These are phyloP conservation scores for Linderina pennispora DNA, from an alignment of 192 early-diverging fungal species.

Conservation along the genomic window DNA sequence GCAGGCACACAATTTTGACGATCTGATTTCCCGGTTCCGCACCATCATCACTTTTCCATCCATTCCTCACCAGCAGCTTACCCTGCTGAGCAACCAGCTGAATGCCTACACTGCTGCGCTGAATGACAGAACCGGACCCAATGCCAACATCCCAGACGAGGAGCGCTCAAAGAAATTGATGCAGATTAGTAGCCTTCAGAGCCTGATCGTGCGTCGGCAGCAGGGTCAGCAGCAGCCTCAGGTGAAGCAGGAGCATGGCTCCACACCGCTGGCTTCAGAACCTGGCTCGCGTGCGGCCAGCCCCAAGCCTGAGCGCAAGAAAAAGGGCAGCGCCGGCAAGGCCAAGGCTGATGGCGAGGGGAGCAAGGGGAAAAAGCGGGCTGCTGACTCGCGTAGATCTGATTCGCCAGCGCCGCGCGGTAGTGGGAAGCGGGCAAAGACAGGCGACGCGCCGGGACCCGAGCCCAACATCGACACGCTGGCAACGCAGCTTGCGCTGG, in stretches of 20 bases:
- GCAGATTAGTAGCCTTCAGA: slow-evolving; percentile 36
- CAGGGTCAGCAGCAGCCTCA: too few species aligned
- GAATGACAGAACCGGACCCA: slow-evolving; percentile 3
- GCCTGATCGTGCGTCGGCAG: slow-evolving; percentile 40
- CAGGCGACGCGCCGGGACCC: slow-evolving; percentile 3
- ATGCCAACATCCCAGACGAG: slow-evolving; percentile 23
- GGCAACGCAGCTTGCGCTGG: slow-evolving; percentile 1
- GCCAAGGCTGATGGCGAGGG: slow-evolving; percentile 12
- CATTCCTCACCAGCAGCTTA: slow-evolving; percentile 29
- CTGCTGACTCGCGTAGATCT: slow-evolving; percentile 14
- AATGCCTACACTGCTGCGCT: slow-evolving; percentile 27
- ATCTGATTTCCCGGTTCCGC: slow-evolving; percentile 29
- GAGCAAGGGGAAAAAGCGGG: slow-evolving; percentile 20
- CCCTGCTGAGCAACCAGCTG: slow-evolving; percentile 40
- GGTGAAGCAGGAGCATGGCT: neutral
- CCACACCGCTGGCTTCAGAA: slow-evolving; percentile 3
- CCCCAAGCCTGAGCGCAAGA: slow-evolving; percentile 14
- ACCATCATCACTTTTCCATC: slow-evolving; percentile 36
- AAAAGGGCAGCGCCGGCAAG: neutral
- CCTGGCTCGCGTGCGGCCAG: slow-evolving; percentile 22
- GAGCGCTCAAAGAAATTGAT: slow-evolving; percentile 26
- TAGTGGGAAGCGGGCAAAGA: slow-evolving; percentile 11
- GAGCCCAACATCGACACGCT: slow-evolving; percentile 13
- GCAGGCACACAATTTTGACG: too few species aligned
- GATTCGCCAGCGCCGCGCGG: slow-evolving; percentile 23